Base-by-base conservation (phyloP, 176 grass and related monocot genomes). In the Sorghum bicolor region DNA sequence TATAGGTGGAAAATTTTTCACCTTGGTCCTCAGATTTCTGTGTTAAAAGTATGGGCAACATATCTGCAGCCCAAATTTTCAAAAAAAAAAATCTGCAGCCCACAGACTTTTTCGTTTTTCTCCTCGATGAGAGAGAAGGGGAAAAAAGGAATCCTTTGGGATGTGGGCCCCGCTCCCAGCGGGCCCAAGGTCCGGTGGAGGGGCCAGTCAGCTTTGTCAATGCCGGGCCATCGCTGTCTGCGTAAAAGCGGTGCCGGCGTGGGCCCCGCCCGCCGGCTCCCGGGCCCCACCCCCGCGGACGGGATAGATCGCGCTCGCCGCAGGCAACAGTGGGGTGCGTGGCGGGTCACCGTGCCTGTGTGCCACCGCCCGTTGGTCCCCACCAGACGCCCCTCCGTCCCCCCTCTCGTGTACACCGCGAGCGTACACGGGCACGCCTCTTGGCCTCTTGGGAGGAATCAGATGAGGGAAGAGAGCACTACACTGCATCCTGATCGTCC, bases 171-270 rank as follows among this genome's bases (percentile, higher is more conserved):
- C 17, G 1, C 10, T 60, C 26, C 22, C 1, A 1, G 11, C 41
- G 9, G 62, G 77, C 1, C 30, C 25, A 64, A 5, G 24, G 16
- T 11, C 78, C n/a, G 37, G 26, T 2, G 24, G 12, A 10, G 24
- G 5, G 25, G 70, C 86, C 57, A 38, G 75, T 83, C 58, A 76
- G 79, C 79, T 83, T 91, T 88, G 89, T 86, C 92, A 48, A 66
- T 81, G 55, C 64, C 63, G 80, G 92, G 92, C 74, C 86, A 83
- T 62, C 77, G 58, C 64, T 88, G 86, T 85, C 70, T 66, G 75
- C 55, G 38, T 80, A 81, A 87, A 90, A 91, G 75, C 83, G 70
- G 62, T 80, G 58, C 11, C 1, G 31, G 1, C 0, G 24, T 31
- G 77, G 84, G 77, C 25, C 84, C 68, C 40, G 20, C 53, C 10